phyloP scores from a whole-genome alignment of 2,329 filamentous ascomycete genomes.

The Ceratocystis ficicola region DNA sequence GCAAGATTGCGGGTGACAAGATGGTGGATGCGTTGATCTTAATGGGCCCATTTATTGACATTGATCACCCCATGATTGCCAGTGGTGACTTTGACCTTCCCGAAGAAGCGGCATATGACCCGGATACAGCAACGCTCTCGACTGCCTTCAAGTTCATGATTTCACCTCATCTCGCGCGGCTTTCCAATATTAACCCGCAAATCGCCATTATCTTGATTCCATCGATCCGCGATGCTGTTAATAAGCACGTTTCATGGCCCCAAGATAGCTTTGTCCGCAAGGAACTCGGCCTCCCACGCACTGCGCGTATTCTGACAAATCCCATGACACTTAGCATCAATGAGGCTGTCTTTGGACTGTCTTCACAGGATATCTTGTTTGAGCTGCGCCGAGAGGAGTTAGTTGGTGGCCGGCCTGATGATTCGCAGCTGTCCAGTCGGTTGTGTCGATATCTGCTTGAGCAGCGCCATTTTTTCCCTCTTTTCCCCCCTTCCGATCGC shows the following conservation, averaged over 20 bases:
- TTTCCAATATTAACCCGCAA: constrained; percentile 56
- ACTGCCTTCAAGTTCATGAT: constrained; percentile 77
- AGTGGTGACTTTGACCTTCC: constrained; percentile 67
- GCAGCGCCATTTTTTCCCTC: constrained; percentile 79
- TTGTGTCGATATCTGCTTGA: constrained; percentile 68
- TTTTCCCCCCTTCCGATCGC: constrained; percentile 70
- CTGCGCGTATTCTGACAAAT: constrained; percentile 69
- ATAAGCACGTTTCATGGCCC: constrained; percentile 78
- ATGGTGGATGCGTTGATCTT: constrained; percentile 71
- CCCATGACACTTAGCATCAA: constrained; percentile 84
- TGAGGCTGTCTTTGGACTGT: constrained; percentile 70
- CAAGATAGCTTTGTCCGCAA: constrained; percentile 50
- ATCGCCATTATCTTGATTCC: constrained; percentile 75
- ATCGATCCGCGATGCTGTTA: constrained; percentile 68
- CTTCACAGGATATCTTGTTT: constrained; percentile 70
- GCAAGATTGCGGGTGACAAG: constrained; percentile 60
- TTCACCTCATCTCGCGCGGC: constrained; percentile 56
- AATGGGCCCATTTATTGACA: constrained; percentile 77
- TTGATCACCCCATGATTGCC: constrained; percentile 79
- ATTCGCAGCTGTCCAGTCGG: constrained; percentile 51
- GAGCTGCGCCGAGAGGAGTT: constrained; percentile 68
- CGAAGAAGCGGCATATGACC: constrained; percentile 52
- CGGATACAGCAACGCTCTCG: constrained; percentile 65
- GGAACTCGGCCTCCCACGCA: constrained; percentile 67
- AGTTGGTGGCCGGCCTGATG: constrained; percentile 7